A percentile compares a stretch with the other conserved stretches of the same genome.
phyloP scores from a whole-genome alignment of 306 rosid genomes.

The Prunus dulcis region DNA sequence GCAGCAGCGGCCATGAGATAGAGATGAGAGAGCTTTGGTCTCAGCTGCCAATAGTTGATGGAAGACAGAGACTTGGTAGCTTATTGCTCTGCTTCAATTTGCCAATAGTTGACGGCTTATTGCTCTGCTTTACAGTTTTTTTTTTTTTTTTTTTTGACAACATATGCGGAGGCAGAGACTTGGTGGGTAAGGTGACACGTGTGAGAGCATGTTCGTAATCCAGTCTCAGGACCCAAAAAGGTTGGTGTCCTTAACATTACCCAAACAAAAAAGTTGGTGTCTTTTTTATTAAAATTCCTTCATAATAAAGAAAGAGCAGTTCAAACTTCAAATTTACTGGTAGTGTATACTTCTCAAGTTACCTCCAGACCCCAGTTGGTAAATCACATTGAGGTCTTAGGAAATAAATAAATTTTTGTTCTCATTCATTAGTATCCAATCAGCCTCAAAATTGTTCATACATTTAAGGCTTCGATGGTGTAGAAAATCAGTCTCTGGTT shows the following conservation, averaged over 20 bases:
- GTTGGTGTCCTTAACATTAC: neutral
- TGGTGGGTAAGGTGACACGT: neutral
- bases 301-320: too few species aligned
- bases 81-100: too few species aligned
- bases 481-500: neutral
- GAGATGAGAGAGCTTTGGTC: neutral
- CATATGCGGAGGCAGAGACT: neutral
- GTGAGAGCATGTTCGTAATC: neutral
- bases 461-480: neutral
- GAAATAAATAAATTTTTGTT: neutral
- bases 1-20: conserved; percentile 14
- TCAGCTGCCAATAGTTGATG: neutral
- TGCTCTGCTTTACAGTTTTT: neutral
- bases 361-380: neutral
- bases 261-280: too few species aligned
- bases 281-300: too few species aligned
- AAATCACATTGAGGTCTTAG: neutral
- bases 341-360: too few species aligned
- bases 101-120: neutral
- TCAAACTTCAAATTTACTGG: too few species aligned
- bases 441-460: neutral
- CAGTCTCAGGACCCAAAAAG: too few species aligned
- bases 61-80: neutral
- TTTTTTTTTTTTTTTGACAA: neutral
- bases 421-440: neutral